Evolutionary conservation across 805 yeast genomes (phyloP), one percentile per base, ranked within the genome.

Genomic region (Metschnikowia amazonensis): DNA sequence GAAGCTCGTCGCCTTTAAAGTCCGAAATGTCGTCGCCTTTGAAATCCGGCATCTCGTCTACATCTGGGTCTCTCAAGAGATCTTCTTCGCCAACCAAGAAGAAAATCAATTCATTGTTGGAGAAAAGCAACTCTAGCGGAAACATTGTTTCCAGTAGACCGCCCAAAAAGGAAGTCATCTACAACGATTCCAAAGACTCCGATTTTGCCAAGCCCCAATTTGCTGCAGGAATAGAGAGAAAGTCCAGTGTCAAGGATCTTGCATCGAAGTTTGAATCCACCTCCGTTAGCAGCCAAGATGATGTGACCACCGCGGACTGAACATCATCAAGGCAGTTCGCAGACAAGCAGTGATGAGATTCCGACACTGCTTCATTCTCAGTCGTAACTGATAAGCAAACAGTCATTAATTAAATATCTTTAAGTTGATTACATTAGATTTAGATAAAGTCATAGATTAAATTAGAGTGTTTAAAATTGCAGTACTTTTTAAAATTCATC

Each of bases 71-170:
- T 1, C 61, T 69, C 28, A 69, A 56, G 44, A 57, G 75, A 47
- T 69, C 74, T 1, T 54, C 61, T 1, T 70, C 75, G 1, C 74
- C 75, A 3, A 68, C 64, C 44, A 71, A 70, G 43, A 68, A 65
- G 48, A 64, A 63, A 29, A 52, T 51, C 27, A 37, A 32, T 34
- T 31, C 46, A 18, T 36, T 30, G 16, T 36, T 46, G 38, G 43
- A 46, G 10, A 18, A 31, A 16, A 14, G 14, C 20, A 35, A 18
- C 6, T 30, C 35, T 6, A 36, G 23, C 23, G 33, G 37, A 6
- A 40, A 28, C 25, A 30, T 62, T 11, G 62, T 63, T 1, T 62
- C 67, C 2, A 60, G 65, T 21, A 49, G 51, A 34, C 62, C 62
- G 16, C 23, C 46, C 11, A 56, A 49, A 43, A 64, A 63, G 30